Evolutionary conservation across 305 asterid genomes (phyloP).

Genomic region (Fraxinus angustifolia): DNA sequence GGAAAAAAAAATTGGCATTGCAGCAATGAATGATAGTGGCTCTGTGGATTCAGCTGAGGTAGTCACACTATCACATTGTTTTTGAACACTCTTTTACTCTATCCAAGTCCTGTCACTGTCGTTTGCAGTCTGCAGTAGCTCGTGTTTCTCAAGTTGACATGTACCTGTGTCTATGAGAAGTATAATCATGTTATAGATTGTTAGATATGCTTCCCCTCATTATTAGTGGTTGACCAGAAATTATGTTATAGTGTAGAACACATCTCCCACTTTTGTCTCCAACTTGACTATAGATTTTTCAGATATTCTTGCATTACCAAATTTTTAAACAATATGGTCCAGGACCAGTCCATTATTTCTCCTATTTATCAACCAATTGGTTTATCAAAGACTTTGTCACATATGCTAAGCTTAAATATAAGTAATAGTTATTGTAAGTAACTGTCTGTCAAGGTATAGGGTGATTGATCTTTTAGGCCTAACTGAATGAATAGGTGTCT

Average conservation of each 20-base stretch:
- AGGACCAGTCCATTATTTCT: not conserved
- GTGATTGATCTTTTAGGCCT: constrained; percentile 3
- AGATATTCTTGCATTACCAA: not conserved
- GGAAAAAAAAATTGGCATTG: constrained; percentile 44
- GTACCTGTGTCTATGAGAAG: not conserved
- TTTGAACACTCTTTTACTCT: not conserved
- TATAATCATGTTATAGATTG: not conserved
- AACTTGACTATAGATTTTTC: not conserved
- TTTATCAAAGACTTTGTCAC: not conserved
- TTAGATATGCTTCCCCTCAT: not conserved
- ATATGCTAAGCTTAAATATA: not conserved
- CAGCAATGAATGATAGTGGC: constrained; percentile 35
- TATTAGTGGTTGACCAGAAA: not conserved
- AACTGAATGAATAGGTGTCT: not conserved
- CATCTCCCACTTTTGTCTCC: not conserved
- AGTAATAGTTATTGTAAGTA: not conserved
- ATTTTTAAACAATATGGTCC: not conserved
- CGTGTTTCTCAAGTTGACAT: not conserved
- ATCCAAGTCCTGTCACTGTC: not conserved
- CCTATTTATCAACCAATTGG: not conserved
- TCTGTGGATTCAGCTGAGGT: constrained; percentile 44
- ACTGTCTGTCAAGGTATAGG: constrained; percentile 10
- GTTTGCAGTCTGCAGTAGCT: not conserved
- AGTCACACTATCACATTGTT: constrained; percentile 17
- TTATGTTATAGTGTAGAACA: not conserved